These are phyloP conservation scores for Cladosporium sp. DNA, from an alignment of 2,329 filamentous ascomycete species.

Conservation along the genomic window DNA sequence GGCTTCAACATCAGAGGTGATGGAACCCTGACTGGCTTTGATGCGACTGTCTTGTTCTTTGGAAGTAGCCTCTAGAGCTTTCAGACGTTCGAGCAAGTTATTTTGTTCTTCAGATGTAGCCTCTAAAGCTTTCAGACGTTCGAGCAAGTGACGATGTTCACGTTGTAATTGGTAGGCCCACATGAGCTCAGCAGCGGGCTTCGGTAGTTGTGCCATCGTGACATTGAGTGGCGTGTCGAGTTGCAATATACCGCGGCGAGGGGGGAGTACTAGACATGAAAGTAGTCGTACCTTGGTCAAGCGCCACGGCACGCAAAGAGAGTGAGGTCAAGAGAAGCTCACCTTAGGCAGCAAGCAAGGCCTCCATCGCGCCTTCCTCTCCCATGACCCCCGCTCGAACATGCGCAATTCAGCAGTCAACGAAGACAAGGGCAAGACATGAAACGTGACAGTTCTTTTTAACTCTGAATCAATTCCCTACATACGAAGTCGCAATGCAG, in stretches of 20 bases:
- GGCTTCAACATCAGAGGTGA: not conserved
- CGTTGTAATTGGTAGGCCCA: constrained; percentile 32
- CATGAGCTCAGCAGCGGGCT: constrained; percentile 22
- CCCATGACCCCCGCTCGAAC: not conserved
- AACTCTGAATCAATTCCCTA: constrained; percentile 22
- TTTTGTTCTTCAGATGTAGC: not conserved
- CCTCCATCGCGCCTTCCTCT: not conserved
- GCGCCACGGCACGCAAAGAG: too few species aligned
- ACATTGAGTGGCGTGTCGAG: too few species aligned
- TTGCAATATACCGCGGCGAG: too few species aligned
- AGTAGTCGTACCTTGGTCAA: too few species aligned
- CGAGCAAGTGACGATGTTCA: constrained; percentile 27
- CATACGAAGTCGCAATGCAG: constrained; percentile 28
- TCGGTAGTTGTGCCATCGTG: not conserved
- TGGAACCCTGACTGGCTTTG: not conserved
- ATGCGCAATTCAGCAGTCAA: too few species aligned
- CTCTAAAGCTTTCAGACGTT: constrained; percentile 29
- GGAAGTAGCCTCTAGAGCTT: constrained; percentile 21
- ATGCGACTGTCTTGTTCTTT: constrained; percentile 1
- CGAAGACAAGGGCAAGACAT: not conserved
- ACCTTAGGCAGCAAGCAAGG: too few species aligned
- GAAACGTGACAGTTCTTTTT: constrained; percentile 9
- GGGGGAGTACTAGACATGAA: too few species aligned
- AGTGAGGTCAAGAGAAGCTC: too few species aligned
- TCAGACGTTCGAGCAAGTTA: constrained; percentile 26